Conservation (phyloP, 129 eudicot genomes). For the Escallonia herrerae region DNA sequence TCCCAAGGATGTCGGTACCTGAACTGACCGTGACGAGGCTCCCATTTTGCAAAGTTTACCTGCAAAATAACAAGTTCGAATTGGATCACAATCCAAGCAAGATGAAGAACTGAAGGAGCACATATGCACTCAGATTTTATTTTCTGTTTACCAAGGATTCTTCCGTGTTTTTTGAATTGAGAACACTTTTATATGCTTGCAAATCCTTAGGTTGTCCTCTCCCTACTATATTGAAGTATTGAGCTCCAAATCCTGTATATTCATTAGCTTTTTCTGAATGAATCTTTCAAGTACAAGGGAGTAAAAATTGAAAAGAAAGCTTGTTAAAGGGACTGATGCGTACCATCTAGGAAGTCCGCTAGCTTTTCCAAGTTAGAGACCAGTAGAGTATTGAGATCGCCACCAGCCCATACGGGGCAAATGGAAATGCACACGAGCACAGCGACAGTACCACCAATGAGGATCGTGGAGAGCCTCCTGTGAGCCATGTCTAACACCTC, state of each 20-base stretch:
- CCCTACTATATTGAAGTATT: constrained; percentile 15
- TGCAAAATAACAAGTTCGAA: background rate
- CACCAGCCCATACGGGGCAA: constrained; percentile 56
- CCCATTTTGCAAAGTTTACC: constrained; percentile 55
- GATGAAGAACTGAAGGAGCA: background rate
- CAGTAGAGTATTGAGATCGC: constrained; percentile 35
- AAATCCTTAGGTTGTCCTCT: background rate
- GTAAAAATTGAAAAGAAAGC: background rate
- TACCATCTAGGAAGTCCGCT: constrained; percentile 36
- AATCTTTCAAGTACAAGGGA: background rate
- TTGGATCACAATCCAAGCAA: too few relatives aligned
- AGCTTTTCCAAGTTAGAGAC: constrained; percentile 31
- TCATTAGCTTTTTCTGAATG: background rate
- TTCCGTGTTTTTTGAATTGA: constrained; percentile 36
- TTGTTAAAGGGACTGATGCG: too few relatives aligned
- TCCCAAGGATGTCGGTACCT: constrained; percentile 50
- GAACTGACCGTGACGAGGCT: constrained; percentile 49
- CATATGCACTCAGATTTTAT: background rate
- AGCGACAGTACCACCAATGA: constrained; percentile 30
- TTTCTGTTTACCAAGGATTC: constrained; percentile 33
- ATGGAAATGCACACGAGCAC: constrained; percentile 23
- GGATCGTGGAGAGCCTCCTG: constrained; percentile 29
- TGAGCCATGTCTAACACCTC: constrained; percentile 37
- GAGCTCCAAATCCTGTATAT: constrained; percentile 22
- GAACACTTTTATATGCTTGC: constrained; percentile 21